Percentiles rank a stretch among this genome's conserved stretches.
phyloP scores from a whole-genome alignment of 352 stramenopile species.

The Thalassiosira mediterranea region DNA sequence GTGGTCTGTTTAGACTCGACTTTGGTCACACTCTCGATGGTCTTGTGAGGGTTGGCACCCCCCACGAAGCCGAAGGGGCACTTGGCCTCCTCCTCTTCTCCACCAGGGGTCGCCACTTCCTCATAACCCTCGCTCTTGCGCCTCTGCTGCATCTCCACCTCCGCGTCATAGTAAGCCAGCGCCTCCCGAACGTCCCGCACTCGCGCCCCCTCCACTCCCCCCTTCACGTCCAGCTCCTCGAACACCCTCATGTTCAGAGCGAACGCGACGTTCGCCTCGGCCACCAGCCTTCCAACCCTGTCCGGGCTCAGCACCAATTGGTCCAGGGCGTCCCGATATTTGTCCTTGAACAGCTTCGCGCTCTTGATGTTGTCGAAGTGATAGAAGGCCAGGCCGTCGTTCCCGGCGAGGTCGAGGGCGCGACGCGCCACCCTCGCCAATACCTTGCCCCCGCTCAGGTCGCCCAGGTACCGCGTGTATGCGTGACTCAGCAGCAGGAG shows the following conservation, averaged over 20 bases:
- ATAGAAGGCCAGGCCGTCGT: conserved; percentile 82
- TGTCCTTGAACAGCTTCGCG: conserved; percentile 84
- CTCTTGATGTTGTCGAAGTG: conserved; percentile 74
- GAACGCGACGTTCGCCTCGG: conserved; percentile 85
- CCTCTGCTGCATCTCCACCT: conserved; percentile 15
- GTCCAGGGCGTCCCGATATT: conserved; percentile 79
- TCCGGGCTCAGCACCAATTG: conserved; percentile 58
- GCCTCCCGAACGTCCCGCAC: conserved; percentile 71
- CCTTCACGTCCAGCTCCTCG: conserved; percentile 83
- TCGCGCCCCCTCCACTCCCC: conserved; percentile 57
- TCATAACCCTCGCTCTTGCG: not conserved
- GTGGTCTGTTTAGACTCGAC: too few species aligned
- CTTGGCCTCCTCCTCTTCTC: conserved; percentile 21
- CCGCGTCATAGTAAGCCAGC: conserved; percentile 46
- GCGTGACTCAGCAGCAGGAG: conserved; percentile 83
- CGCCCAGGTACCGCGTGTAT: conserved; percentile 87
- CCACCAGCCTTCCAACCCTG: conserved; percentile 65
- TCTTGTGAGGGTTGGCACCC: conserved; percentile 21
- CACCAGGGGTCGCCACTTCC: too few species aligned
- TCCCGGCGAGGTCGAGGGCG: conserved; percentile 60
- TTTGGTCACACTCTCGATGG: conserved; percentile 4
- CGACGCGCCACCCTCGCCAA: conserved; percentile 70
- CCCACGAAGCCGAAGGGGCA: conserved; percentile 62
- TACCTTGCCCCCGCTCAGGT: conserved; percentile 85
- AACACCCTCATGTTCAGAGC: conserved; percentile 86